phyloP scores from a whole-genome alignment of 352 stramenopile genomes.

The Pythium plurisporium region DNA sequence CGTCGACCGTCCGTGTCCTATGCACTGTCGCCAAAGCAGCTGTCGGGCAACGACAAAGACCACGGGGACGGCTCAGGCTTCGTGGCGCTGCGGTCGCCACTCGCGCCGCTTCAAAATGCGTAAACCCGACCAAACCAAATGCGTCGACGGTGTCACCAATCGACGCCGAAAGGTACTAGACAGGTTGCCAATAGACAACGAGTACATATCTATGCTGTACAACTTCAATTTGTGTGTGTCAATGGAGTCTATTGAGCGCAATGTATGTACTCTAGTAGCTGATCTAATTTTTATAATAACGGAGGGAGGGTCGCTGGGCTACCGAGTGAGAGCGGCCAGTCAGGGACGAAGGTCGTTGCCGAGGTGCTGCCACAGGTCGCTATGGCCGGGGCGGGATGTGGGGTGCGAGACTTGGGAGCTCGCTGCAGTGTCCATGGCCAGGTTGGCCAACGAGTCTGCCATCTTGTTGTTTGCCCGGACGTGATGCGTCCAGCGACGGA shows the following conservation, averaged over 20 bases:
- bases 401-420: background rate
- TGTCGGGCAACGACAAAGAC: background rate
- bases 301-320: background rate
- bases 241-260: background rate
- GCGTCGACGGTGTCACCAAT: too few relatives aligned
- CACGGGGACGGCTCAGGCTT: background rate
- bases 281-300: background rate
- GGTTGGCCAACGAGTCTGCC: background rate
- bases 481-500: background rate
- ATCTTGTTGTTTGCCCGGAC: background rate
- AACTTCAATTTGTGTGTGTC: too few relatives aligned
- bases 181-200: too few relatives aligned
- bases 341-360: background rate
- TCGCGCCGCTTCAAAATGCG: background rate
- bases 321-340: background rate
- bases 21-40: background rate
- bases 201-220: too few relatives aligned
- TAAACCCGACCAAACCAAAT: too few relatives aligned
- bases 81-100: slow-evolving; percentile 5
- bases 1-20: background rate
- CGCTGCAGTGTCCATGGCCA: background rate
- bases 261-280: background rate
- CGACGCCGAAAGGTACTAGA: too few relatives aligned
- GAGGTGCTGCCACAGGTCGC: background rate
- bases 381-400: background rate